These are phyloP conservation scores for Cryptococcus floricola DNA, from an alignment of 1,284 basidiomycete species.

Conservation along the genomic window DNA sequence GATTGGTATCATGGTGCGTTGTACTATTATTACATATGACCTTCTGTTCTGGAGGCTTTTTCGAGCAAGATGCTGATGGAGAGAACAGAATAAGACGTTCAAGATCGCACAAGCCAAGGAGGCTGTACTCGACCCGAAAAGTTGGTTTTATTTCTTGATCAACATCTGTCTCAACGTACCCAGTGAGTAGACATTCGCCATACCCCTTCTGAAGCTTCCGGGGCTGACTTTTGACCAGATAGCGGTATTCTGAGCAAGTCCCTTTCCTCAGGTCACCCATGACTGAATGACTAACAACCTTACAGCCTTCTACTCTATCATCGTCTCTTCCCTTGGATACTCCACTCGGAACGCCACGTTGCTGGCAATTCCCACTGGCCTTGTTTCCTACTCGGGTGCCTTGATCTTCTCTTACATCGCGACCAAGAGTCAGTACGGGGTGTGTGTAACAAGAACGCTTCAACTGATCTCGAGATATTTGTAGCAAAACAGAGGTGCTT, in stretches of 20 bases:
- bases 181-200: background rate
- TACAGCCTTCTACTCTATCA: slow-evolving; percentile 16
- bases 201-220: background rate
- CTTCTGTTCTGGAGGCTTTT: background rate
- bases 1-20: background rate
- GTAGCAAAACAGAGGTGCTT: slow-evolving; percentile 9
- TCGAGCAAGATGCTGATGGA: background rate
- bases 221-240: slow-evolving; percentile 5
- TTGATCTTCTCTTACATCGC: slow-evolving; percentile 25
- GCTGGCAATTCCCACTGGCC: slow-evolving; percentile 34
- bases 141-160: slow-evolving; percentile 3
- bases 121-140: slow-evolving; percentile 22
- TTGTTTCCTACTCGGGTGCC: slow-evolving; percentile 31
- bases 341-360: slow-evolving; percentile 19
- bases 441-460: background rate
- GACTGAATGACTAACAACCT: background rate
- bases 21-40: background rate
- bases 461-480: background rate
- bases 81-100: background rate
- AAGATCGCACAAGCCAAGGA: slow-evolving; percentile 31
- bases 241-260: slow-evolving; percentile 12
- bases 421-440: slow-evolving; percentile 9
- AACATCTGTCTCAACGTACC: slow-evolving; percentile 17
- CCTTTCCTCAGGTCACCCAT: background rate
- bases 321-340: slow-evolving; percentile 20